phyloP scores from a whole-genome alignment of 2,329 filamentous ascomycete genomes.

The Ceratocystis papillata region DNA sequence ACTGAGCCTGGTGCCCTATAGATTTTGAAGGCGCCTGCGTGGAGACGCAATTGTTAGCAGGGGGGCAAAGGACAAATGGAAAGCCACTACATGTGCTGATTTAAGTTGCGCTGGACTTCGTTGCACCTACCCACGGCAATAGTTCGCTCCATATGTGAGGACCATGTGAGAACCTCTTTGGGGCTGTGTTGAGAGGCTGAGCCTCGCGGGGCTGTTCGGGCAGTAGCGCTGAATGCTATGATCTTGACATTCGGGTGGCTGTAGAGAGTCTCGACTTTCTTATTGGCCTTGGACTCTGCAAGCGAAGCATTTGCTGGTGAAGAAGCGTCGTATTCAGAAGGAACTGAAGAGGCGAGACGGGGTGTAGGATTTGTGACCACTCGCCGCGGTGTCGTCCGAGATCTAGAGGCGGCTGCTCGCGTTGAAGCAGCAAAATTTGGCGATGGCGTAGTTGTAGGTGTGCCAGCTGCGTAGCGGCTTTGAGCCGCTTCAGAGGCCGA shows the following conservation, averaged over 20 bases:
- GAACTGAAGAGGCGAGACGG: conserved; percentile 12
- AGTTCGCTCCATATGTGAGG: conserved; percentile 65
- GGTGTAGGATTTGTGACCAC: conserved; percentile 23
- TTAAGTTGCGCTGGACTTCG: conserved; percentile 14
- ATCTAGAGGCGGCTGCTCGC: conserved; percentile 19
- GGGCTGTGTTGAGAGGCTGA: conserved; percentile 35
- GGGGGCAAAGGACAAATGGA: not conserved
- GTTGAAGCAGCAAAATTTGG: conserved; percentile 18
- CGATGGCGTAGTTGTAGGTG: conserved; percentile 18
- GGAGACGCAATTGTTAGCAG: conserved; percentile 1
- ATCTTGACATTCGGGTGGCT: conserved; percentile 64
- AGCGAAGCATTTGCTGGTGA: conserved; percentile 15
- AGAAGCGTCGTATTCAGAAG: conserved; percentile 18
- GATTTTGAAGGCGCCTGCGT: conserved; percentile 60
- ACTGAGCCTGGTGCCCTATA: conserved; percentile 80
- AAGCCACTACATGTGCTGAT: not conserved
- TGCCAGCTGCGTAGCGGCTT: conserved; percentile 20
- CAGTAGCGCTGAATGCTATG: conserved; percentile 40
- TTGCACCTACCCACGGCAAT: conserved; percentile 57
- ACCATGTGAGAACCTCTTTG: conserved; percentile 57
- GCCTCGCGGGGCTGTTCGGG: conserved; percentile 27
- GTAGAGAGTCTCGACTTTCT: conserved; percentile 57
- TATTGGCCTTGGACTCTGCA: conserved; percentile 19
- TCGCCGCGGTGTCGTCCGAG: conserved; percentile 19
- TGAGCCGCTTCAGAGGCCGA: conserved; percentile 21